Conservation (phyloP, 1,284 basidiomycete species). For the Fomitopsis betulina region DNA sequence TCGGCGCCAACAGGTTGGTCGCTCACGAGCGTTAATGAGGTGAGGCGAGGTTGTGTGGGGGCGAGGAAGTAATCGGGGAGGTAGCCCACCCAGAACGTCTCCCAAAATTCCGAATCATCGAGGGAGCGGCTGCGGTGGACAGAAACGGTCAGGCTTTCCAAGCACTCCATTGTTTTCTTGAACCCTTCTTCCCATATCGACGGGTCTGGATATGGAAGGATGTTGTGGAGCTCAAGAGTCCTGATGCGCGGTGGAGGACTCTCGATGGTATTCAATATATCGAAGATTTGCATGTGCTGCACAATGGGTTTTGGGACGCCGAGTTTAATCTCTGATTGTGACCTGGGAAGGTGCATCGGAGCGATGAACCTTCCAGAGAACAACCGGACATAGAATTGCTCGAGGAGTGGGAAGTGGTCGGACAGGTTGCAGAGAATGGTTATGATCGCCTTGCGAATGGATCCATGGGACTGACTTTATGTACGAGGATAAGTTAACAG, state of each 20-base stretch:
- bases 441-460: neutral
- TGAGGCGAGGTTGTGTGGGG: slow-evolving; percentile 13
- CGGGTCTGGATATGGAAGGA: neutral
- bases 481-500: too few relatives aligned
- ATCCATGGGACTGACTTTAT: neutral
- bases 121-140: slow-evolving; percentile 10
- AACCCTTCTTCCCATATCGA: slow-evolving; percentile 3
- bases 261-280: neutral
- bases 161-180: slow-evolving; percentile 7
- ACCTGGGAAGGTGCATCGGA: neutral
- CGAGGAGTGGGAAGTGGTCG: neutral
- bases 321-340: neutral
- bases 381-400: neutral
- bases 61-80: slow-evolving; percentile 15
- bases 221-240: neutral
- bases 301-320: neutral
- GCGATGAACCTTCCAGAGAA: neutral
- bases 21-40: slow-evolving; percentile 16
- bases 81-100: slow-evolving; percentile 16
- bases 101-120: slow-evolving; percentile 14
- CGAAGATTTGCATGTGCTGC: neutral
- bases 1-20: slow-evolving; percentile 17
- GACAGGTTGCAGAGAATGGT: neutral
- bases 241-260: neutral
- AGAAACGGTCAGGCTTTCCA: slow-evolving; percentile 12